These are phyloP conservation scores for Clonostachys solani DNA, from an alignment of 2,329 filamentous ascomycete species.

Conservation along the genomic window DNA sequence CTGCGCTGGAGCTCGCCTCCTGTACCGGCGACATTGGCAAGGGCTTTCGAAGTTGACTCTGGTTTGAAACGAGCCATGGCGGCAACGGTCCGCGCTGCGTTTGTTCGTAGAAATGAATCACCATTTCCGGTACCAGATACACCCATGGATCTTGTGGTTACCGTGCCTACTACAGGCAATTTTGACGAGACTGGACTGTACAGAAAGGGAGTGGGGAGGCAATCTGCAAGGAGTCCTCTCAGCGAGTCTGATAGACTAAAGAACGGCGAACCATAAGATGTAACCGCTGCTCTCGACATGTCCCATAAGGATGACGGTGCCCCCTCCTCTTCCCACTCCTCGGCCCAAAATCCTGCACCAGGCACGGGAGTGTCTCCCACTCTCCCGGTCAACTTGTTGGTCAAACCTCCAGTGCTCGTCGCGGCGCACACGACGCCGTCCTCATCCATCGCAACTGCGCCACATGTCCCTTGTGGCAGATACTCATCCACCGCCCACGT, in stretches of 20 bases:
- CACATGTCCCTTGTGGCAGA: constrained; percentile 79
- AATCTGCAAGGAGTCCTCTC: constrained; percentile 50
- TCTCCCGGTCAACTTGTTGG: constrained; percentile 81
- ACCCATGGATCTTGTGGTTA: constrained; percentile 36
- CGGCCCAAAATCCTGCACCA: constrained; percentile 87
- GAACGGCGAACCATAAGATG: neutral
- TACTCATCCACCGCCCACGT: constrained; percentile 61
- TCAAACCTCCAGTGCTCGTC: constrained; percentile 71
- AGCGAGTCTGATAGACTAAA: constrained; percentile 29
- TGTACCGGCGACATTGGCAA: constrained; percentile 63
- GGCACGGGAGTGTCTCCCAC: constrained; percentile 83
- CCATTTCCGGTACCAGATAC: constrained; percentile 84
- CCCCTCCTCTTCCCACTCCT: constrained; percentile 64
- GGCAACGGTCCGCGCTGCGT: constrained; percentile 67
- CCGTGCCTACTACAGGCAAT: neutral
- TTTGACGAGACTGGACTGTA: constrained; percentile 24
- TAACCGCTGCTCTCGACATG: neutral
- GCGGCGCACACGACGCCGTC: constrained; percentile 68
- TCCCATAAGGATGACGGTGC: constrained; percentile 16
- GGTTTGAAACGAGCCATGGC: constrained; percentile 65
- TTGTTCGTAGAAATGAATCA: constrained; percentile 75
- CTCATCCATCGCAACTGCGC: constrained; percentile 76
- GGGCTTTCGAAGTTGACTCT: constrained; percentile 48
- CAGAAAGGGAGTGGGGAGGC: constrained; percentile 45
- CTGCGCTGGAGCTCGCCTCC: constrained; percentile 70